These are phyloP conservation scores for Elsinoe fawcettii DNA, from an alignment of 2,329 filamentous ascomycete genomes.

Conservation along the genomic window DNA sequence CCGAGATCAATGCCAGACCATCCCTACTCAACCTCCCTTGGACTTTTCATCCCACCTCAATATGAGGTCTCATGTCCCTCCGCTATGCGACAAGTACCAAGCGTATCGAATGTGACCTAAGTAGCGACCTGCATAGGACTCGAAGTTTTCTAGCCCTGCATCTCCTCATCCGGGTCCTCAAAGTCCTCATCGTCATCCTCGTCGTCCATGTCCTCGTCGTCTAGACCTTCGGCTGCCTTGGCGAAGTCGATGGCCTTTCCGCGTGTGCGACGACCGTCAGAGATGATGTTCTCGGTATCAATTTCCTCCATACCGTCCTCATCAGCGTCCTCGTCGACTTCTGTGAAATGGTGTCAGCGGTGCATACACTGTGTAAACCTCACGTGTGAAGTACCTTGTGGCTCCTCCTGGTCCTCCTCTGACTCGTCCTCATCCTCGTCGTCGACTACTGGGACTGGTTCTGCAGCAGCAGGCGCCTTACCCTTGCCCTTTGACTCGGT, in stretches of 20 bases:
- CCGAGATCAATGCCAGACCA: background rate
- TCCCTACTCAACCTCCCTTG: background rate
- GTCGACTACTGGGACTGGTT: constrained; percentile 64
- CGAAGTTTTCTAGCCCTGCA: constrained; percentile 17
- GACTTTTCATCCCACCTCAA: background rate
- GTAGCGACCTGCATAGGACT: background rate
- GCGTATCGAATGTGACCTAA: background rate
- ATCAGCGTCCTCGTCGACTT: constrained; percentile 60
- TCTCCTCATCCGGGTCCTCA: constrained; percentile 28
- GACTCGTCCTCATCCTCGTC: constrained; percentile 62
- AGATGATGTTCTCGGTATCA: constrained; percentile 79
- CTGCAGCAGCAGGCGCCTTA: constrained; percentile 56
- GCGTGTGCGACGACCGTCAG: constrained; percentile 72
- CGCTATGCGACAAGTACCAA: background rate
- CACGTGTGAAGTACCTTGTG: constrained; percentile 26
- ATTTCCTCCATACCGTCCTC: constrained; percentile 85
- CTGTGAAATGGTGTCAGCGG: background rate
- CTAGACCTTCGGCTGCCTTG: constrained; percentile 75
- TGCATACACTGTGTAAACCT: constrained; percentile 4
- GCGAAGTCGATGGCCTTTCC: constrained; percentile 89
- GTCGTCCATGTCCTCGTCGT: constrained; percentile 56
- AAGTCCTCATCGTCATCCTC: constrained; percentile 34
- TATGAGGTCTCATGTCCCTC: background rate
- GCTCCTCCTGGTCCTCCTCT: constrained; percentile 25
- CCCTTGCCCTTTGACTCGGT: constrained; percentile 75